phyloP scores from a whole-genome alignment of 2,329 filamentous ascomycete species.

The Aspergillus spinulosporus region DNA sequence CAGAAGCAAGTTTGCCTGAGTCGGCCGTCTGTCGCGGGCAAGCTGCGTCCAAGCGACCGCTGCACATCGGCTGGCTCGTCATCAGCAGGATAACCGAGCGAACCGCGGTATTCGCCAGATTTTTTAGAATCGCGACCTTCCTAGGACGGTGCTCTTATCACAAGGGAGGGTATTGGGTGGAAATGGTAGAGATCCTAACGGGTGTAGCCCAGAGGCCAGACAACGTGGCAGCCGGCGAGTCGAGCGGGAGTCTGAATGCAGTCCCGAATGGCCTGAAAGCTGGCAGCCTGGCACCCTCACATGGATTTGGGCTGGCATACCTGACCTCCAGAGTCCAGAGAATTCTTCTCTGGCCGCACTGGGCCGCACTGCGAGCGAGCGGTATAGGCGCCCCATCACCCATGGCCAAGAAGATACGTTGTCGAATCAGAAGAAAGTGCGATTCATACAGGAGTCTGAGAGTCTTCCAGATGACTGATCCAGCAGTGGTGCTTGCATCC shows the following conservation, averaged over 20 bases:
- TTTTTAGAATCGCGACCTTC: not conserved
- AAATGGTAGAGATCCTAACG: slow-evolving; percentile 16
- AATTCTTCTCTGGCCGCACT: too few relatives aligned
- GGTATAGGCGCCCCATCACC: too few relatives aligned
- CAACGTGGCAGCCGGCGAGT: slow-evolving; percentile 27
- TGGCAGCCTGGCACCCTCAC: slow-evolving; percentile 14
- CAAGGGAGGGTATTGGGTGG: slow-evolving; percentile 4
- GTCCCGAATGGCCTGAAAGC: slow-evolving; percentile 19
- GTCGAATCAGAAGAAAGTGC: slow-evolving; percentile 5
- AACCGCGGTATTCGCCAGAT: slow-evolving; percentile 6
- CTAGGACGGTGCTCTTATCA: not conserved
- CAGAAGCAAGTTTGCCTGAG: slow-evolving; percentile 4
- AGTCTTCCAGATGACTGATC: slow-evolving; percentile 19
- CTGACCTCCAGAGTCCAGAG: too few relatives aligned
- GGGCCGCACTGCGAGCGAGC: not conserved
- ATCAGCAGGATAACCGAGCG: slow-evolving; percentile 14
- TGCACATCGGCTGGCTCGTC: slow-evolving; percentile 18
- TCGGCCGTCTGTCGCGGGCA: slow-evolving; percentile 12
- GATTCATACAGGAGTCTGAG: not conserved
- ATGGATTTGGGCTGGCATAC: not conserved
- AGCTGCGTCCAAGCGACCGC: slow-evolving; percentile 13
- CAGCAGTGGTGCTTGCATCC: slow-evolving; percentile 26
- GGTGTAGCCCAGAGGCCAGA: slow-evolving; percentile 21
- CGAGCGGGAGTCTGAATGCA: slow-evolving; percentile 17
- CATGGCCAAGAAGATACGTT: slow-evolving; percentile 5